A percentile compares a stretch with the other conserved stretches of the same genome.
phyloP scores from a whole-genome alignment of 2,329 filamentous ascomycete species.

The Neurospora sp. region DNA sequence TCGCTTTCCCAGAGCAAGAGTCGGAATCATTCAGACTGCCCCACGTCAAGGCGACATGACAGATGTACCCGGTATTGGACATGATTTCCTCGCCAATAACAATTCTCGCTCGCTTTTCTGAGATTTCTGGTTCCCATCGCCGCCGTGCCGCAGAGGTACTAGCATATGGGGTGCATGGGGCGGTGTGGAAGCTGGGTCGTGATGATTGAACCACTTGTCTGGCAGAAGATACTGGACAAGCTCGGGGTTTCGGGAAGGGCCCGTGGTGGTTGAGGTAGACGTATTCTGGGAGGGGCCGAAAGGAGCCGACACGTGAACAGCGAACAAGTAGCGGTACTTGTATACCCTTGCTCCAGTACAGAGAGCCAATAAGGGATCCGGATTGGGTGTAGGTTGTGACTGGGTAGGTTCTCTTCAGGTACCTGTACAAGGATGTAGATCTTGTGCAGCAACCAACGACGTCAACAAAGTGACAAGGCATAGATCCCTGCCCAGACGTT shows the following conservation, averaged over 20 bases:
- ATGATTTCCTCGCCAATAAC: neutral
- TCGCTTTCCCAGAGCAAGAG: neutral
- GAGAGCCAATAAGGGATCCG: neutral
- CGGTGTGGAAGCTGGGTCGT: slow-evolving; percentile 11
- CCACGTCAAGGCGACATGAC: neutral
- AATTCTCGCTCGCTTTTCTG: neutral
- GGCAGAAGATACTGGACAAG: slow-evolving; percentile 6
- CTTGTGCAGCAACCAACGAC: neutral
- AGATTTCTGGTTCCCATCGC: neutral
- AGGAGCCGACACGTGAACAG: slow-evolving; percentile 5
- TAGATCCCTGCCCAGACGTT: neutral
- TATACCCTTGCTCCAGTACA: neutral
- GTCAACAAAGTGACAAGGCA: neutral
- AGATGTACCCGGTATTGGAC: neutral
- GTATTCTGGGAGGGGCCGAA: slow-evolving; percentile 3
- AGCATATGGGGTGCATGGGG: slow-evolving; percentile 6
- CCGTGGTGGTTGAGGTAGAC: slow-evolving; percentile 9
- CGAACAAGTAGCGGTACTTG: neutral
- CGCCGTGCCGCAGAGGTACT: neutral
- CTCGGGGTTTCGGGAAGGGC: slow-evolving; percentile 9
- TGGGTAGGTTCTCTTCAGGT: neutral
- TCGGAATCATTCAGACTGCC: neutral
- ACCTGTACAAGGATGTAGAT: neutral
- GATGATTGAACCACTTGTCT: neutral
- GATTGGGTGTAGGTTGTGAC: neutral